Conservation (phyloP, 2,329 filamentous ascomycete species). For the Tolypocladium nubicola region DNA sequence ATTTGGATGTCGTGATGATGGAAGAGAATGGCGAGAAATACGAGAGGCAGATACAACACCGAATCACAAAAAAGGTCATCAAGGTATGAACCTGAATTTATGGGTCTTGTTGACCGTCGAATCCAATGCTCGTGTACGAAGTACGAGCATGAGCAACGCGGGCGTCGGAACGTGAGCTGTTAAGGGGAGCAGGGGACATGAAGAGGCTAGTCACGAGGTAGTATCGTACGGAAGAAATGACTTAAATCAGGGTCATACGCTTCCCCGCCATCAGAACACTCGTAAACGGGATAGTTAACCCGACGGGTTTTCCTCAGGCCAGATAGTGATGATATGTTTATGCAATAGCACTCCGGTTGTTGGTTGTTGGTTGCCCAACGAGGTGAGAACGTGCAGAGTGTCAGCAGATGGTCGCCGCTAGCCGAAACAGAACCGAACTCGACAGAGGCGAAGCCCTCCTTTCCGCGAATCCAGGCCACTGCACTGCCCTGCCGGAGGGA, state of each 20-base stretch:
- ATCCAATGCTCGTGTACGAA: not conserved
- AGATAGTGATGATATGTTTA: too few species aligned
- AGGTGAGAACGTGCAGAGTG: too few species aligned
- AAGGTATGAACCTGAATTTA: not conserved
- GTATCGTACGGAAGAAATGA: too few species aligned
- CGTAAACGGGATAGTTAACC: too few species aligned
- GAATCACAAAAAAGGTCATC: not conserved
- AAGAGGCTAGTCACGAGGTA: not conserved
- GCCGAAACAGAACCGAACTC: not conserved
- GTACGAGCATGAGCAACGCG: not conserved
- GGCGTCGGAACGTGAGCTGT: not conserved
- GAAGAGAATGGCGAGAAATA: not conserved
- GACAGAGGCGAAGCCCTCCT: not conserved
- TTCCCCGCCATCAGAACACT: too few species aligned
- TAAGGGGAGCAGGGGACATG: not conserved
- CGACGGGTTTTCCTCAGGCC: too few species aligned
- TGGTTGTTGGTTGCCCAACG: too few species aligned
- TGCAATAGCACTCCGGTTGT: too few species aligned
- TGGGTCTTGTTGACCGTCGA: not conserved
- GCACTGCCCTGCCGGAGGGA: too few species aligned
- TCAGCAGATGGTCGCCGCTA: not conserved
- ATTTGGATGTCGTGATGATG: too few species aligned
- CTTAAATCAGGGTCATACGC: too few species aligned
- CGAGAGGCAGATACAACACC: not conserved
- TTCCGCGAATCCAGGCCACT: not conserved